Percentiles rank a stretch among this genome's conserved stretches.
phyloP scores from a whole-genome alignment of 2,329 filamentous ascomycete genomes.

The Cytospora paraplurivora region DNA sequence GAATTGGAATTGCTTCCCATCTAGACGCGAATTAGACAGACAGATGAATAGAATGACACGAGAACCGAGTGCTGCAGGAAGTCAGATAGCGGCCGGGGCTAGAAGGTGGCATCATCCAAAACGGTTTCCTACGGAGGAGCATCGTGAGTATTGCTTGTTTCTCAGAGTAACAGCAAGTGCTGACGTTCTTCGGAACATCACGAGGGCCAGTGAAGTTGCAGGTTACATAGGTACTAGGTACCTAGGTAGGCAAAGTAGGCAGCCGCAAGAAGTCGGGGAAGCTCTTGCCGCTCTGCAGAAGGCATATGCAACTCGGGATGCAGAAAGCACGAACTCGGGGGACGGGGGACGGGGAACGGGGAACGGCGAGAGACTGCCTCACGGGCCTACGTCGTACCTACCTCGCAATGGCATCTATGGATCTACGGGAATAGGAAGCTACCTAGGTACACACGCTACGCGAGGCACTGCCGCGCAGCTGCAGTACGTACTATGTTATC shows the following conservation, averaged over 20 bases:
- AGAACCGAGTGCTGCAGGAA: neutral
- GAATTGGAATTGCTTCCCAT: neutral
- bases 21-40: neutral
- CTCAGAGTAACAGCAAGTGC: neutral
- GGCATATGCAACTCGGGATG: too few relatives aligned
- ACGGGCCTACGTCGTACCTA: too few relatives aligned
- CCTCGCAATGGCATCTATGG: too few relatives aligned
- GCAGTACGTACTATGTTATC: neutral
- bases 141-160: neutral
- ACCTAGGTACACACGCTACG: too few relatives aligned
- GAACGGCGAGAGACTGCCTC: too few relatives aligned
- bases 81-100: neutral
- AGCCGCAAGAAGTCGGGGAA: neutral
- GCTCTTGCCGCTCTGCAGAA: neutral
- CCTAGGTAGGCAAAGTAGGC: too few relatives aligned
- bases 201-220: too few relatives aligned
- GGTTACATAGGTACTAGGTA: too few relatives aligned
- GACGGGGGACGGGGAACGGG: too few relatives aligned
- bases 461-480: neutral
- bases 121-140: neutral
- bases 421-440: too few relatives aligned
- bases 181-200: neutral
- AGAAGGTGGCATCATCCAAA: neutral
- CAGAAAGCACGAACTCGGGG: too few relatives aligned
- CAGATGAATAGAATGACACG: neutral